phyloP scores from a whole-genome alignment of 2,329 filamentous ascomycete species.

The Ophiostoma ulmi region DNA sequence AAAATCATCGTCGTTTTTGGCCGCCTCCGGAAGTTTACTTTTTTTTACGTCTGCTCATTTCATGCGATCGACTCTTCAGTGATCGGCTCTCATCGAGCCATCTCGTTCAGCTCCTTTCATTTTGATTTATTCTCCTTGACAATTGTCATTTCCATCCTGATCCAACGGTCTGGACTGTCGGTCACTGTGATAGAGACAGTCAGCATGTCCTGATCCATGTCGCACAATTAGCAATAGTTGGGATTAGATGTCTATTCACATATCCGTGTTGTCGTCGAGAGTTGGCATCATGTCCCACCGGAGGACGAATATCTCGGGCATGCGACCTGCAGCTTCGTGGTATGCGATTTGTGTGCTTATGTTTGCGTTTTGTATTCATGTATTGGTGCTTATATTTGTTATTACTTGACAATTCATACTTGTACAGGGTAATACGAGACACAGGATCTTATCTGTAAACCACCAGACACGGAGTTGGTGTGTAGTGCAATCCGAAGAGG shows the following conservation, averaged over 20 bases:
- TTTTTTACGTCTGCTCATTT: not conserved
- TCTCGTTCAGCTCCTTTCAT: not conserved
- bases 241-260: too few relatives aligned
- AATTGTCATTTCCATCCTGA: not conserved
- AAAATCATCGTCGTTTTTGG: not conserved
- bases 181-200: not conserved
- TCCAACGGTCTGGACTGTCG: conserved; percentile 1
- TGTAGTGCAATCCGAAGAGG: not conserved
- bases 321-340: conserved; percentile 13
- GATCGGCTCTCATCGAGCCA: not conserved
- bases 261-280: too few relatives aligned
- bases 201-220: not conserved
- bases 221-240: not conserved
- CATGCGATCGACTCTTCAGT: not conserved
- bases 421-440: not conserved
- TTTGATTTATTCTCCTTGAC: not conserved
- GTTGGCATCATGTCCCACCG: conserved; percentile 16
- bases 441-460: conserved; percentile 3
- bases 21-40: not conserved
- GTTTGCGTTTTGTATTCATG: not conserved
- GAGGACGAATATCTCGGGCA: conserved; percentile 17
- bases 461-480: not conserved
- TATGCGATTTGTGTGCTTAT: not conserved
- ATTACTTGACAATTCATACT: not conserved
- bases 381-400: not conserved